phyloP scores from a whole-genome alignment of 2,329 filamentous ascomycete species.

The Stagonosporopsis chrysanthemi region DNA sequence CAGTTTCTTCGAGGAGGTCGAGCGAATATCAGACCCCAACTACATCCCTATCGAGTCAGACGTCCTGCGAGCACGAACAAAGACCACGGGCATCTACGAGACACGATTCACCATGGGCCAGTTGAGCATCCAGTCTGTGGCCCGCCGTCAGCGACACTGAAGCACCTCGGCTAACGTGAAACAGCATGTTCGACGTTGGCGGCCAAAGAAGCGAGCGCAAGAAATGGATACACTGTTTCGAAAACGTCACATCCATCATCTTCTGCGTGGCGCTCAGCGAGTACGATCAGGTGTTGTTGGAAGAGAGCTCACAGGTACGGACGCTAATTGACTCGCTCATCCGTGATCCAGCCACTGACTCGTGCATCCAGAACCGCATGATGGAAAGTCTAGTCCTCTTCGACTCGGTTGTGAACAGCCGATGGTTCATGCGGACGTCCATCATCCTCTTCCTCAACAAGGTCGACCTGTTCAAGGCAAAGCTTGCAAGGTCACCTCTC shows the following conservation, averaged over 20 bases:
- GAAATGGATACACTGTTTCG: conserved; percentile 99
- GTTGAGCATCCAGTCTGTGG: conserved; percentile 92
- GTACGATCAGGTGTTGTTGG: conserved; percentile 95
- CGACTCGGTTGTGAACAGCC: conserved; percentile 97
- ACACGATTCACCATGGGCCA: conserved; percentile 99
- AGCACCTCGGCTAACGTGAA: conserved; percentile 40
- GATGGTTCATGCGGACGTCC: conserved; percentile 99
- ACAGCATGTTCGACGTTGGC: conserved; percentile 98
- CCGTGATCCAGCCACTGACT: conserved; percentile 31
- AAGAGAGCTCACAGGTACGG: conserved; percentile 94
- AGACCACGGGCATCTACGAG: conserved; percentile 99
- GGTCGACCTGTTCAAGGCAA: conserved; percentile 96
- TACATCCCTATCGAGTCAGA: conserved; percentile 96
- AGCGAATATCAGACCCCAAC: conserved; percentile 80
- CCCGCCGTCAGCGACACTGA: conserved; percentile 21
- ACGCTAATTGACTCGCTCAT: conserved; percentile 13
- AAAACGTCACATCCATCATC: conserved; percentile 99
- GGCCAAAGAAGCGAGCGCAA: conserved; percentile 97
- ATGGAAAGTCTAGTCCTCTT: conserved; percentile 97
- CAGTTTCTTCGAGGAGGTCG: conserved; percentile 95
- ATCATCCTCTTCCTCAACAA: conserved; percentile 99
- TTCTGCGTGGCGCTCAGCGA: conserved; percentile 98
- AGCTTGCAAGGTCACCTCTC: conserved; percentile 85
- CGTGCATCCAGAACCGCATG: conserved; percentile 83
- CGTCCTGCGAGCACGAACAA: conserved; percentile 92